A percentile compares a stretch with the other conserved stretches of the same genome.
phyloP scores from a whole-genome alignment of 2,329 filamentous ascomycete species.

The Niveomyces coronatus region DNA sequence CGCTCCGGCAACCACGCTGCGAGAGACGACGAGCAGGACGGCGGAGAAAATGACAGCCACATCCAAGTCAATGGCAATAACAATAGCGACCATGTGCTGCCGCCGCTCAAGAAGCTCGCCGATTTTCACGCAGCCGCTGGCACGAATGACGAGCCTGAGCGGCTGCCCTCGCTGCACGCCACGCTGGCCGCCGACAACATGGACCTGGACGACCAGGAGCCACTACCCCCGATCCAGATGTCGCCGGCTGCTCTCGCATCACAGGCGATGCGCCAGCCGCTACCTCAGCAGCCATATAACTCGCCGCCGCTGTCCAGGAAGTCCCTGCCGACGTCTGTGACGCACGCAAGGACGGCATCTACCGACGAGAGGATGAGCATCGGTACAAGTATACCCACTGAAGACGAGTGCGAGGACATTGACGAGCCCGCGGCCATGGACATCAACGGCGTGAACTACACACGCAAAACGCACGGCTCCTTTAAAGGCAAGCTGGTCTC shows the following conservation, averaged over 20 bases:
- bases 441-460: slow-evolving; percentile 5
- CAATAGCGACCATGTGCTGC: slow-evolving; percentile 2
- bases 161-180: slow-evolving; percentile 5
- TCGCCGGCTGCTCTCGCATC: neutral
- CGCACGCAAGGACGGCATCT: neutral
- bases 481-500: slow-evolving; percentile 7
- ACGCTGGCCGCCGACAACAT: slow-evolving; percentile 5
- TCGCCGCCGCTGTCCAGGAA: slow-evolving; percentile 2
- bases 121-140: slow-evolving; percentile 1
- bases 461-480: slow-evolving; percentile 4
- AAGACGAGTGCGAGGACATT: slow-evolving; percentile 3
- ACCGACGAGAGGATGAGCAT: neutral
- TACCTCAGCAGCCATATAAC: slow-evolving; percentile 2
- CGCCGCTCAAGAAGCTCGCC: slow-evolving; percentile 1
- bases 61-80: too few species aligned
- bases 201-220: slow-evolving; percentile 8
- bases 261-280: slow-evolving; percentile 1
- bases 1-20: slow-evolving; percentile 4
- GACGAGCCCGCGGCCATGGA: neutral
- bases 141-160: slow-evolving; percentile 1
- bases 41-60: too few species aligned
- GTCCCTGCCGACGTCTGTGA: slow-evolving; percentile 1
- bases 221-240: slow-evolving; percentile 5
- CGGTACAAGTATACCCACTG: neutral
- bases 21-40: slow-evolving; percentile 2